phyloP scores from a whole-genome alignment of 345 rosid genomes.

The Rhodamnia rubescens region DNA sequence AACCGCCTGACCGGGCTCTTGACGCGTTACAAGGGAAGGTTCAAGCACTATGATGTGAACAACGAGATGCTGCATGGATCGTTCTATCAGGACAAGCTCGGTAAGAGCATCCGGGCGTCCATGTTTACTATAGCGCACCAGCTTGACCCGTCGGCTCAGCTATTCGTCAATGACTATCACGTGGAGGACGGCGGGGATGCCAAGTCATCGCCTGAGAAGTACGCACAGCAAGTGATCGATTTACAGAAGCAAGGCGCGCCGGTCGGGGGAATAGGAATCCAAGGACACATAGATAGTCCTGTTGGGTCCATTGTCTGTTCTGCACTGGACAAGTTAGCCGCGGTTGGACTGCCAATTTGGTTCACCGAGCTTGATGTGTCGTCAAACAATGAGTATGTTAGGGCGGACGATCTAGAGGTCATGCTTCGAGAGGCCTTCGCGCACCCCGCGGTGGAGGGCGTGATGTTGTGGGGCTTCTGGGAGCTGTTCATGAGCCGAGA shows the following conservation, averaged over 20 bases:
- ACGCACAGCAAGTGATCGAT: conserved; percentile 53
- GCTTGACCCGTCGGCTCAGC: conserved; percentile 59
- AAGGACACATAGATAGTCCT: conserved; percentile 83
- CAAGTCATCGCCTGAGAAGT: conserved; percentile 67
- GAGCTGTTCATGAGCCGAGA: conserved; percentile 86
- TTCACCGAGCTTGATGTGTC: conserved; percentile 92
- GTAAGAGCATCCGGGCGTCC: conserved; percentile 43
- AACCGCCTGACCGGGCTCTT: conserved; percentile 67
- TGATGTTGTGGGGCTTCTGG: conserved; percentile 99
- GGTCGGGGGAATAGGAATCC: conserved; percentile 87
- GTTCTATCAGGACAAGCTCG: conserved; percentile 57
- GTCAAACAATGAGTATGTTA: conserved; percentile 55
- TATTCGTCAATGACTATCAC: conserved; percentile 88
- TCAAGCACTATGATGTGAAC: conserved; percentile 90
- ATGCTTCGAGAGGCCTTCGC: conserved; percentile 91
- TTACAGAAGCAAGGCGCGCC: conserved; percentile 75
- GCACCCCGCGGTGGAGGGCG: conserved; percentile 91
- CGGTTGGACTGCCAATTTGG: conserved; percentile 86
- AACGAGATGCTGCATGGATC: conserved; percentile 98
- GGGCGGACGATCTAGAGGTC: conserved; percentile 94
- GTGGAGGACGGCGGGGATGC: conserved; percentile 78
- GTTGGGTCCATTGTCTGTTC: conserved; percentile 64
- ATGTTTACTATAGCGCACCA: conserved; percentile 70
- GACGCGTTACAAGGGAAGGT: conserved; percentile 68
- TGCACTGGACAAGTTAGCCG: conserved; percentile 64